Conservation (phyloP, 805 yeast genomes). For the Maudiozyma serrabonitensis region DNA sequence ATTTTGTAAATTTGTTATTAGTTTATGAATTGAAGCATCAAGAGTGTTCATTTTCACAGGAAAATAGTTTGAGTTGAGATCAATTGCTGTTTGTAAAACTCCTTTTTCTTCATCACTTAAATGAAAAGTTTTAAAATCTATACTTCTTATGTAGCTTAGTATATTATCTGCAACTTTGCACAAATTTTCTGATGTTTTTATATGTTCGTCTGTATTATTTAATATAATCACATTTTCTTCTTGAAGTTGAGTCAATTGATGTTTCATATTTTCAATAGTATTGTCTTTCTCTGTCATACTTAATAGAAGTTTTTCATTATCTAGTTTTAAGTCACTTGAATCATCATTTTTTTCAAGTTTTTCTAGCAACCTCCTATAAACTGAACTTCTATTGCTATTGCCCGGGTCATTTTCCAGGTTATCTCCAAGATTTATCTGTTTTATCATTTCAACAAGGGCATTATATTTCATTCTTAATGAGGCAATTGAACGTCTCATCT, state of each 20-base stretch:
- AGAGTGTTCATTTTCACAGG: conserved; percentile 24
- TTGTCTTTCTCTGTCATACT: neutral
- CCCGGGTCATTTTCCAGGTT: too few species aligned
- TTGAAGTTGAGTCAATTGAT: conserved; percentile 19
- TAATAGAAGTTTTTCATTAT: conserved; percentile 5
- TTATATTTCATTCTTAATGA: conserved; percentile 31
- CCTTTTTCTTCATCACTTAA: conserved; percentile 15
- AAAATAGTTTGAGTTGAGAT: conserved; percentile 17
- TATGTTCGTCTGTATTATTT: conserved; percentile 22
- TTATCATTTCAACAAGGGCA: conserved; percentile 27
- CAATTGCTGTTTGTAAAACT: conserved; percentile 13
- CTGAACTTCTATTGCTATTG: conserved; percentile 8
- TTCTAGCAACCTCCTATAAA: conserved; percentile 15
- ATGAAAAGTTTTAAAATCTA: neutral
- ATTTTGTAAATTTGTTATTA: conserved; percentile 7
- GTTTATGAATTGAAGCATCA: conserved; percentile 11
- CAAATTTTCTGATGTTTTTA: conserved; percentile 21
- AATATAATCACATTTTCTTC: conserved; percentile 20
- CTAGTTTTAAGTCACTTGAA: conserved; percentile 10
- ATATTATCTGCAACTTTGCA: conserved; percentile 17
- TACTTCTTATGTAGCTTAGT: conserved; percentile 3
- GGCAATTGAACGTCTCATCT: conserved; percentile 34
- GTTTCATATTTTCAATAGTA: conserved; percentile 10
- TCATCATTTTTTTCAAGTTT: conserved; percentile 16
- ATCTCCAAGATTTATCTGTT: conserved; percentile 10